Conservation (phyloP, 768 basidiomycete genomes). For the Mycena floridula region DNA sequence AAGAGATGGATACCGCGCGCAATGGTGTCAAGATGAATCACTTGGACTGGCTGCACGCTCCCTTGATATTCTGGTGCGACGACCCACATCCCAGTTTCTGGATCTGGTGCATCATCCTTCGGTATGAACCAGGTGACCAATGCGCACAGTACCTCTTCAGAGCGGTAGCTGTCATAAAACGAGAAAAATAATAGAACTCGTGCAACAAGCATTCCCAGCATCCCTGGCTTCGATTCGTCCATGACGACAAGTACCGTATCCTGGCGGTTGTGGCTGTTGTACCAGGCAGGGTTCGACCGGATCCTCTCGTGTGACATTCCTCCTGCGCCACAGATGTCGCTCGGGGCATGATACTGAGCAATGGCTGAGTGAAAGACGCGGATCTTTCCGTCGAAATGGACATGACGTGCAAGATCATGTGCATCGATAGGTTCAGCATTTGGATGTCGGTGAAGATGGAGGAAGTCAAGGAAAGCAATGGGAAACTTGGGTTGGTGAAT, state of each 20-base stretch:
- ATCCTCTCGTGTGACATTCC: conserved; percentile 23
- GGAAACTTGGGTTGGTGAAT: neutral
- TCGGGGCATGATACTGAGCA: conserved; percentile 20
- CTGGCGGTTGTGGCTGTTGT: conserved; percentile 9
- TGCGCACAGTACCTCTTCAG: conserved; percentile 13
- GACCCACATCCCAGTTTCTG: conserved; percentile 26
- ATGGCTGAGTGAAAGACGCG: conserved; percentile 18
- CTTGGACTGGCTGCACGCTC: conserved; percentile 3
- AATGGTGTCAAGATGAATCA: conserved; percentile 19
- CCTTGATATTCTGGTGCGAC: conserved; percentile 15
- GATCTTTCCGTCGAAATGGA: conserved; percentile 2
- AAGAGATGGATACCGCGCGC: conserved; percentile 22
- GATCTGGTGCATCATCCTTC: conserved; percentile 11
- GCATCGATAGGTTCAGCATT: neutral
- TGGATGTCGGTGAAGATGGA: neutral
- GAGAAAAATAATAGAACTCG: conserved; percentile 24
- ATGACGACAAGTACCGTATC: conserved; percentile 24
- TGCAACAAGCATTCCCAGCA: conserved; percentile 20
- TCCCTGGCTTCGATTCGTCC: conserved; percentile 14
- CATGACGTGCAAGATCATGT: neutral
- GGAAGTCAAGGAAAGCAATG: neutral
- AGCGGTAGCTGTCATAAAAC: conserved; percentile 10
- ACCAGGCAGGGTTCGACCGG: conserved; percentile 18
- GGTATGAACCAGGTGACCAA: conserved; percentile 22
- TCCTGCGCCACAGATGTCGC: conserved; percentile 21